Evolutionary conservation across 495 filamentous ascomycete species (phyloP).

Genomic region (Aspergillus haitiensis): DNA sequence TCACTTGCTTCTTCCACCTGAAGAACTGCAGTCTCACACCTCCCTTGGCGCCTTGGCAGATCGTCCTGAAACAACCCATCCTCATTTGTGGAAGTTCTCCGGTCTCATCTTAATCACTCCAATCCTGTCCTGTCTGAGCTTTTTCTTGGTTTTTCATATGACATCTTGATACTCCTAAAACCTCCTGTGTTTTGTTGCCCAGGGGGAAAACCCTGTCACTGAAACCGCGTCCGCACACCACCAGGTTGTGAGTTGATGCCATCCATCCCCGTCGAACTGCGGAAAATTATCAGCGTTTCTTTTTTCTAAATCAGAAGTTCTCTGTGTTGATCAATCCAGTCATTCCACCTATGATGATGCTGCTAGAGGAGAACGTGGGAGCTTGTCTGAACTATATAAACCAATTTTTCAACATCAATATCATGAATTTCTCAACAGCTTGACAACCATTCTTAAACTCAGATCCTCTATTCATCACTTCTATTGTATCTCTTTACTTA

Average conservation of each 20-base stretch:
- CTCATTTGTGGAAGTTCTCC: slow-evolving; percentile 26
- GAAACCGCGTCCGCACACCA: not conserved
- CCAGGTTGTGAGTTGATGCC: not conserved
- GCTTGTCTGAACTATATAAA: slow-evolving; percentile 18
- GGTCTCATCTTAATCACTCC: slow-evolving; percentile 20
- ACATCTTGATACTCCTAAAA: not conserved
- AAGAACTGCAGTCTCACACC: slow-evolving; percentile 8
- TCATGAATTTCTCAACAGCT: slow-evolving; percentile 13
- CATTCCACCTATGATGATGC: slow-evolving; percentile 16
- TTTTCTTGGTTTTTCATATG: not conserved
- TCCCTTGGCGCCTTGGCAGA: slow-evolving; percentile 18
- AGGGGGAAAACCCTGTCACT: not conserved
- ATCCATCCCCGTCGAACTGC: not conserved
- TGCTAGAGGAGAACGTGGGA: not conserved
- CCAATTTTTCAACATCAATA: not conserved
- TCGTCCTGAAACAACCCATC: slow-evolving; percentile 22
- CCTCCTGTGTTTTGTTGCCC: not conserved
- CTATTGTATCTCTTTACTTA: slow-evolving; percentile 8
- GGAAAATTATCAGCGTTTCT: slow-evolving; percentile 4
- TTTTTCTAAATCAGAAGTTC: not conserved
- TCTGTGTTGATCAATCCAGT: slow-evolving; percentile 17
- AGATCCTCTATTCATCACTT: slow-evolving; percentile 10
- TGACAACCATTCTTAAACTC: slow-evolving; percentile 15
- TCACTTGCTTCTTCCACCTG: slow-evolving; percentile 4
- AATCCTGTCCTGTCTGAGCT: not conserved